Evolutionary conservation across 345 rosid genomes (phyloP).

Genomic region (Trapa bicornis): DNA sequence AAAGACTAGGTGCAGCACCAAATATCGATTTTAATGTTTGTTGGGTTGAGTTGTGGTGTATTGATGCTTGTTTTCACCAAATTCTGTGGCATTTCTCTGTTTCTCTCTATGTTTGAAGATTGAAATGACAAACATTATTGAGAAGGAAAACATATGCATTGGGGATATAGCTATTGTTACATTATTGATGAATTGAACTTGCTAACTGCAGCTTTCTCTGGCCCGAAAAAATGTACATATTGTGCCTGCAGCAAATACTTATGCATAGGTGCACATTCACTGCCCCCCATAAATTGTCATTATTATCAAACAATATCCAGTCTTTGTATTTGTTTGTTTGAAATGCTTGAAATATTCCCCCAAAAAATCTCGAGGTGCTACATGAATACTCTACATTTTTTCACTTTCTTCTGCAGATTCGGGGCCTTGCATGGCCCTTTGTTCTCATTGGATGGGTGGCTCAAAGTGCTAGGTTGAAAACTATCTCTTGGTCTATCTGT

Average conservation of each 20-base stretch:
- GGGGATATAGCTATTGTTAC: not conserved
- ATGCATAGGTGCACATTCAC: conserved; percentile 55
- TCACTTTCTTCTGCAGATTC: conserved; percentile 34
- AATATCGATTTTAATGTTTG: conserved; percentile 67
- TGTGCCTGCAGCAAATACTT: conserved; percentile 74
- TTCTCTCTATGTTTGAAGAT: not conserved
- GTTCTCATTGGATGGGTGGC: conserved; percentile 83
- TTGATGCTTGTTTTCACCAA: conserved; percentile 58
- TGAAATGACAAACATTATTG: too few relatives aligned
- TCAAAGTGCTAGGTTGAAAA: conserved; percentile 81
- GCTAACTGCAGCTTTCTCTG: conserved; percentile 55
- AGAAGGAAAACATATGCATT: not conserved
- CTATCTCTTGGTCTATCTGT: not conserved
- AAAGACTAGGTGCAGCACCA: conserved; percentile 75
- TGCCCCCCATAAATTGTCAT: not conserved
- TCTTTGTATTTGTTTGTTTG: not conserved
- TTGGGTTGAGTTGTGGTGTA: conserved; percentile 60
- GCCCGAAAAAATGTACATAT: conserved; percentile 51
- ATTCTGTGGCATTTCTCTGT: conserved; percentile 16
- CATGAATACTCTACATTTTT: not conserved
- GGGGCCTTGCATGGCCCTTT: conserved; percentile 94
- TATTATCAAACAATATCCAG: not conserved
- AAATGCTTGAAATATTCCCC: not conserved
- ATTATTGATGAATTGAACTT: conserved; percentile 3
- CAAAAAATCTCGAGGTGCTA: not conserved